Base-by-base conservation (phyloP, 305 asterid species). In the Vinca major region DNA sequence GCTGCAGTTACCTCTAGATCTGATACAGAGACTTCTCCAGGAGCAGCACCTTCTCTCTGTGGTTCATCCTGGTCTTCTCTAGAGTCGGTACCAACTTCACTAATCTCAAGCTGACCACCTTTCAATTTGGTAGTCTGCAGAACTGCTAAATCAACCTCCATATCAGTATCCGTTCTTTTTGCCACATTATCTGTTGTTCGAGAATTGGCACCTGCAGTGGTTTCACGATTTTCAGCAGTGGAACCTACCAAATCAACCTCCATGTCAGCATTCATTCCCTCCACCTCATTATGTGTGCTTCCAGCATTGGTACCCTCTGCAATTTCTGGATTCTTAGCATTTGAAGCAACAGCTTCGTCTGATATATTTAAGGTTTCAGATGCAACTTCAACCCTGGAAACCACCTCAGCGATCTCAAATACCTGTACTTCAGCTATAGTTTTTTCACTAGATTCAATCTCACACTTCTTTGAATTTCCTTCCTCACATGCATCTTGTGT, bases 381-480 rank as follows among this genome's bases (percentile, higher is more conserved):
- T 51, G 20, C 50, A 71, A 21, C 26, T 39, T 57, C 71, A 57
- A 68, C 72, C 57, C 33, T 14, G 20, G 33, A 57, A 54, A n/a
- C 75, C 51, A 47, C 33, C 43, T 60, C 72, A 10, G 37, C 47
- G 66, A 37, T 67, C 12, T 45, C 63, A 53, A 43, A 47, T 63
- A 21, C 67, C 40, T 54, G 67, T 20, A 54, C 14, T 61, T 77
- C 76, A 73, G 47, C 47, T 26, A 68, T 60, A 64, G 33, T 26
- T 69, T 64, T 74, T 48, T 43, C 73, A 69, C 66, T 52, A 74
- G 64, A 26, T 62, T 62, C 70, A 66, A 43, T 14, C 41, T 53
- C 65, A 62, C 64, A 54, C 70, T 12, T 66, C 41, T 70, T 69
- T 41, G 58, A 53, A 55, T 13, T 58, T 33, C 44, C 67, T 61